A percentile compares a stretch with the other conserved stretches of the same genome.
Evolutionary conservation across 768 basidiomycete species (phyloP).

Genomic region (Hypholoma fasciculare): DNA sequence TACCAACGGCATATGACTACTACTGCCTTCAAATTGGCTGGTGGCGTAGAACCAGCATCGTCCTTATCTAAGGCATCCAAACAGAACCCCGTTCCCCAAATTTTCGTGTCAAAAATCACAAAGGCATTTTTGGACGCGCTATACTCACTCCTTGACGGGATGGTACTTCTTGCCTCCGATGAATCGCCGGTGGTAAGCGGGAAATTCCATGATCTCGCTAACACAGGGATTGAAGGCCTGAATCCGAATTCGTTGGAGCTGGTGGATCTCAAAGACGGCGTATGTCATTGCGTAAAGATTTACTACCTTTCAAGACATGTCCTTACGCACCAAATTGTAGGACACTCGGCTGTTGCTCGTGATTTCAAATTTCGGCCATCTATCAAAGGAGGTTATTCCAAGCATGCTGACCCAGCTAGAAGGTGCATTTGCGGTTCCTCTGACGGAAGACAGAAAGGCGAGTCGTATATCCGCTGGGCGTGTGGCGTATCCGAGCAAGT

Average conservation of each 20-base stretch:
- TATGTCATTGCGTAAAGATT: slow-evolving; percentile 32
- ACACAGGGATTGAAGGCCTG: slow-evolving; percentile 30
- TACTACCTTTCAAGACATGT: slow-evolving; percentile 3
- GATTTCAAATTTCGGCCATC: slow-evolving; percentile 82
- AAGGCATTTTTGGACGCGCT: slow-evolving; percentile 84
- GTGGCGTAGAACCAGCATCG: slow-evolving; percentile 63
- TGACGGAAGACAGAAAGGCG: slow-evolving; percentile 74
- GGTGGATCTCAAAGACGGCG: slow-evolving; percentile 62
- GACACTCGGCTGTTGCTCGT: slow-evolving; percentile 86
- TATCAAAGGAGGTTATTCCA: slow-evolving; percentile 71
- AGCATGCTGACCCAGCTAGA: slow-evolving; percentile 82
- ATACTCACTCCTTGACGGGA: slow-evolving; percentile 85
- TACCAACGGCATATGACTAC: slow-evolving; percentile 82
- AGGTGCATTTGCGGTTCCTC: slow-evolving; percentile 66
- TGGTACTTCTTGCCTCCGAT: slow-evolving; percentile 76
- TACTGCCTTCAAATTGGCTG: slow-evolving; percentile 77
- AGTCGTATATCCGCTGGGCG: slow-evolving; percentile 1
- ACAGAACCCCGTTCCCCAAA: slow-evolving; percentile 60
- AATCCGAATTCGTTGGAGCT: slow-evolving; percentile 58
- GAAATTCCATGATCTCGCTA: slow-evolving; percentile 32
- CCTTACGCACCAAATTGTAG: slow-evolving; percentile 39
- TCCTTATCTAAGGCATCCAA: slow-evolving; percentile 52
- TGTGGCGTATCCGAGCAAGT: not conserved
- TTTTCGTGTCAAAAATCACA: slow-evolving; percentile 73
- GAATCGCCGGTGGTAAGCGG: slow-evolving; percentile 53